A percentile compares a stretch with the other conserved stretches of the same genome.
phyloP scores from a whole-genome alignment of 1,284 basidiomycete genomes.

The Boletus semigastroideus region DNA sequence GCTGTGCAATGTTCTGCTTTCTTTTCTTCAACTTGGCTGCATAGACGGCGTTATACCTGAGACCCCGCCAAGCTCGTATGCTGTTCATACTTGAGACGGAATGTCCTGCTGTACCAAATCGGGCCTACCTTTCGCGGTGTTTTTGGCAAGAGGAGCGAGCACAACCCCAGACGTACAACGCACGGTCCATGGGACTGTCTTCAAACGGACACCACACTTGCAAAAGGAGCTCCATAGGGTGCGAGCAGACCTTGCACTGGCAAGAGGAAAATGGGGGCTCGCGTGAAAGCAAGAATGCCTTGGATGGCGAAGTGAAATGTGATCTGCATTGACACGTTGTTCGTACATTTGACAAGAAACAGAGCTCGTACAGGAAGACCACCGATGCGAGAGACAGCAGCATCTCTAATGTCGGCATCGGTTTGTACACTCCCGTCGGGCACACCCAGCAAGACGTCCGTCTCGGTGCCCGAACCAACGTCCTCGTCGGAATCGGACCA shows the following conservation, averaged over 20 bases:
- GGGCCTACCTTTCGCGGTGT: constrained; percentile 67
- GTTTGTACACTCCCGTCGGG: constrained; percentile 68
- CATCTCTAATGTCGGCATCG: constrained; percentile 60
- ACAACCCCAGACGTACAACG: constrained; percentile 81
- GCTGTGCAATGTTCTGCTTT: constrained; percentile 36
- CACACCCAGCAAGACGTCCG: constrained; percentile 71
- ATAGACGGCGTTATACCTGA: constrained; percentile 69
- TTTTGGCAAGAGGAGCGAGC: constrained; percentile 64
- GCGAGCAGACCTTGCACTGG: constrained; percentile 66
- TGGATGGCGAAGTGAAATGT: constrained; percentile 36
- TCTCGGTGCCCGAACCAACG: constrained; percentile 53
- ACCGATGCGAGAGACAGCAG: constrained; percentile 80
- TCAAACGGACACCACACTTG: constrained; percentile 88
- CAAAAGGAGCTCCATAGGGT: constrained; percentile 74
- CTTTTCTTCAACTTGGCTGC: constrained; percentile 63
- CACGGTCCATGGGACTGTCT: constrained; percentile 76
- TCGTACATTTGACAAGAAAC: constrained; percentile 41
- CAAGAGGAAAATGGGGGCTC: constrained; percentile 57
- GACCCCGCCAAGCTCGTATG: constrained; percentile 73
- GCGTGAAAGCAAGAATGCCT: constrained; percentile 56
- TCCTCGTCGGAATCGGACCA: constrained; percentile 81
- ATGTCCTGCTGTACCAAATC: constrained; percentile 6
- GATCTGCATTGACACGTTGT: constrained; percentile 28
- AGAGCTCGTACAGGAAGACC: constrained; percentile 77
- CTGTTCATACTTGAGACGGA: constrained; percentile 39